Base-by-base conservation (phyloP, 1,139 yeast genomes). In the Yamadazyma kanchanaburiensis region DNA sequence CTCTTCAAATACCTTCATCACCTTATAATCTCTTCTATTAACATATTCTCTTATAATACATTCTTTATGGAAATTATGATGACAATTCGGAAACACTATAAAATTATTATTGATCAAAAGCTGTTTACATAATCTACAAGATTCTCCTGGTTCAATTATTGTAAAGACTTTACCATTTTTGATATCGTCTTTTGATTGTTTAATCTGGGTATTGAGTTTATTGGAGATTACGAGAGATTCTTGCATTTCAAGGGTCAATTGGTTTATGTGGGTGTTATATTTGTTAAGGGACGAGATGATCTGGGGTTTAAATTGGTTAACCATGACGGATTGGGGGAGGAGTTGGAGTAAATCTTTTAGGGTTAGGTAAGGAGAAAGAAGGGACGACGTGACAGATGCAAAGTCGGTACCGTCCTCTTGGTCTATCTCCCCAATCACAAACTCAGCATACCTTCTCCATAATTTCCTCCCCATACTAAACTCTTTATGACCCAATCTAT, bases 31-130 rank as follows among this genome's bases (percentile, higher is more conserved):
- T 21, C 80, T 77, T 8, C 83, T 78, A 57, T 56, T 60, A 32
- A 70, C 65, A 24, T 82, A 72, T 22, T 61, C 61, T 34, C 77
- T 73, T 4, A 84, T 73, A 16, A 88, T 57, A 57, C 98, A 94
- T 48, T 88, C 96, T 34, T 81, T 80, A 52, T 94, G 98, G 60
- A 85, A 84, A 6, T 86, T 78, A 55, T 91, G 98, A 38, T 77
- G 83, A 50, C 98, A 91, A 35, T 63, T 67, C 0, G 96, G 96
- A 50, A 88, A 91, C 8, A 82, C 77, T 30, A 83, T 70, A 48
- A 88, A 89, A 46, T 81, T 80, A 35, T 89, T 74, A 4, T 80
- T 73, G 3, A 87, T 72, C 27, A 91, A 60, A 5, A 94, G 70
- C 42, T 71, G 71, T 12, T 68, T 59, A 56, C 98, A 94, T 4